Evolutionary conservation across 192 early-diverging fungal genomes (phyloP), one percentile per base, ranked within the genome.

Genomic region (Coemansia sp.): DNA sequence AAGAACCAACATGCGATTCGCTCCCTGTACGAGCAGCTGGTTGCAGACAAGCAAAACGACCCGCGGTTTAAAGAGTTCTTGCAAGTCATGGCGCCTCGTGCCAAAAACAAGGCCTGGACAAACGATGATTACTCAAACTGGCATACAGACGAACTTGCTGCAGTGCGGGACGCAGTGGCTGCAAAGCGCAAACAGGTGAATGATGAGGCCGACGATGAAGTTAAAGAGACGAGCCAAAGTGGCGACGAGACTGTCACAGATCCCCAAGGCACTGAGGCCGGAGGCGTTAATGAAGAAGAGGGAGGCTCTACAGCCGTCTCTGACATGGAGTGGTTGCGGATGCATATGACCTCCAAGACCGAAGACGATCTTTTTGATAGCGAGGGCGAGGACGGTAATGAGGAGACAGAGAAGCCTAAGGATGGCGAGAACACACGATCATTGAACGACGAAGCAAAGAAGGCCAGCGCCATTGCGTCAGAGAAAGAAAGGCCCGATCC

Each of bases 31-130:
- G 72, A 84, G 61, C 78, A 79, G 67, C 57, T 72, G 43, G 46
- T 77, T 39, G 84, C 67, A 61, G 87, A 60, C 39, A 88, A 89
- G 45, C 84, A 87, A 68, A 84, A 90, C 6, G 92, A 99, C 72
- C 87, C 91, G 13, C 90, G 93, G 65, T 87, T 99, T 58, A 86
- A 89, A 58, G 97, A 99, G 74, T 93, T 90, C 71, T 73, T 97
- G 71, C 89, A 94, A 67, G 92, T 96, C 10, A 95, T 97, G 94
- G 72, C 88, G 40, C 90, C 94, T 5, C 87, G 95, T 32, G 85
- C 89, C 1, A 86, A 84, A 22, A 86, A 86, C 56, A 86, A 87
- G 68, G 93, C 94, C 4, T 50, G 48, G 97, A 88, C 90, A 5
- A 97, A 99, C 78, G 95, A 99, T 61, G 95, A 97, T 70, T 81